Evolutionary conservation across 1,139 yeast genomes (phyloP), one percentile per base, ranked within the genome.

Genomic region (Debaryomyces nepalensis): DNA sequence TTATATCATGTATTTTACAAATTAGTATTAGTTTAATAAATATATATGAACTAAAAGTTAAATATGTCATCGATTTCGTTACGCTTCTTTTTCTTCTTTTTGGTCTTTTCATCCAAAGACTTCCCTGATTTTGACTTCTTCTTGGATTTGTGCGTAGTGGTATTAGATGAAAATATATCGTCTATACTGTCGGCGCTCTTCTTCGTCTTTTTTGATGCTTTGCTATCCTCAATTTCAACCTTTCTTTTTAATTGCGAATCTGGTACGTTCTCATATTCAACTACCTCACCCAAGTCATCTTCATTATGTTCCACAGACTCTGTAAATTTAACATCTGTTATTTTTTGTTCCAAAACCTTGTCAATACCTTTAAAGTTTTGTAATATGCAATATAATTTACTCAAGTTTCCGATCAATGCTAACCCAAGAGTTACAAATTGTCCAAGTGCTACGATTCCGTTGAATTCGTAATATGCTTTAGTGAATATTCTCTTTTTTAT

Each of bases 361-460:
- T 34, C 37, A 12, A 47, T 47, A 5, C 59, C 65, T 1, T 57
- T 57, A 18, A 34, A 4, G 6, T 23, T 24, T 12, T 12, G 53
- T 31, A 76, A 59, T 31, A 72, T 38, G 2, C 49, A 47, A 48
- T 70, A 61, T 3, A 87, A 55, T 45, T 73, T 71, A 1, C 88
- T 75, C 32, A 81, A 51, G 16, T 68, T 45, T 0, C 87, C 96
- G 4, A 88, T 55, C 37, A 89, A 61, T 0, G 87, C 79, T 48
- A 90, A 73, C 1, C 96, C 97, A 10, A 89, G 62, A 2, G 84
- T 75, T 5, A 88, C 73, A 56, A 84, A 90, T 57, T 90, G 96
- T 0, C 93, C 96, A 45, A 86, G 72, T 0, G 87, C 82, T 5
- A 89, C 69, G 0, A 90, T 73, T 0, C 84, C 77, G 57, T 85